Conservation (phyloP, 257 asterid genomes). For the Petunia axillaris region DNA sequence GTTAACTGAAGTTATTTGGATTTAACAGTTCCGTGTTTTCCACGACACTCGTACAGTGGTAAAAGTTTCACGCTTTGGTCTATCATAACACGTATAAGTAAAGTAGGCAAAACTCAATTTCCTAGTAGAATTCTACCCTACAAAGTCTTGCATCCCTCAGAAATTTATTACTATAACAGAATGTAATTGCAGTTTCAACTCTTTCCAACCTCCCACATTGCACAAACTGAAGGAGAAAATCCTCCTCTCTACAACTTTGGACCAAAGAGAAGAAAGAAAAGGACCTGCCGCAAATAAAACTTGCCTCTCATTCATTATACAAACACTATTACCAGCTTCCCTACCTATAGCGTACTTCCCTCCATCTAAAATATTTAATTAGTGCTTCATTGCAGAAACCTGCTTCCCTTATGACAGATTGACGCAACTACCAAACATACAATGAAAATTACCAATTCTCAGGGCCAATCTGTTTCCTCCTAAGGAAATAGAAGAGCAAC, state of each 20-base stretch:
- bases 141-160: too few species aligned
- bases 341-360: not conserved
- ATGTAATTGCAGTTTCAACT: not conserved
- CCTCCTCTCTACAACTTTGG: not conserved
- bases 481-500: not conserved
- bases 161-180: not conserved
- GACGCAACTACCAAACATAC: not conserved
- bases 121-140: too few species aligned
- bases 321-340: not conserved
- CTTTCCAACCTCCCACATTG: not conserved
- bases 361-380: not conserved
- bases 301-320: not conserved
- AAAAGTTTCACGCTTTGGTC: too few species aligned
- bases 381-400: not conserved
- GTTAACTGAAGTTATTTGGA: too few species aligned
- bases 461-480: not conserved
- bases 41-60: too few species aligned
- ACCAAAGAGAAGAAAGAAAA: not conserved
- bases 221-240: not conserved
- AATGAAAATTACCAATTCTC: conserved; percentile 4
- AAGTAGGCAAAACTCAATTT: not conserved
- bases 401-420: not conserved
- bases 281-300: not conserved
- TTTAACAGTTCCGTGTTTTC: too few species aligned
- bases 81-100: not conserved